Conservation (phyloP, 805 yeast genomes). For the Starmerella davenportii region DNA sequence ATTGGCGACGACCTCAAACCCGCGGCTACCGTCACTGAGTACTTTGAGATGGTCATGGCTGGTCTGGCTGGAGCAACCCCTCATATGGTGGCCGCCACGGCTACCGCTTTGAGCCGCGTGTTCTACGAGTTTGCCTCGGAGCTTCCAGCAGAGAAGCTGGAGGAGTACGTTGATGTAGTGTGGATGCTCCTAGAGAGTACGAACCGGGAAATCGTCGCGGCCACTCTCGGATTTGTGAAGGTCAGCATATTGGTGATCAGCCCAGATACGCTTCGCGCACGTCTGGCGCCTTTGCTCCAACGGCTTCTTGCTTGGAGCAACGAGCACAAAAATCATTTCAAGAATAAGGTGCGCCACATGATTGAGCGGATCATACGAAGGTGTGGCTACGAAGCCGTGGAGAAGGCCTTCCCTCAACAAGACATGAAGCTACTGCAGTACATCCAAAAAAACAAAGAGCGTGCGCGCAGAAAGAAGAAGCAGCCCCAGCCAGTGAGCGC, state of each 20-base stretch:
- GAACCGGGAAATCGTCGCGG: conserved; percentile 81
- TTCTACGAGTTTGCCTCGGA: conserved; percentile 66
- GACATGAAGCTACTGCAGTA: conserved; percentile 69
- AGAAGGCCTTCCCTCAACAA: conserved; percentile 71
- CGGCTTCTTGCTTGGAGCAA: conserved; percentile 83
- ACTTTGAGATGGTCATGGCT: conserved; percentile 82
- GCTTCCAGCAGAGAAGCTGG: conserved; percentile 39
- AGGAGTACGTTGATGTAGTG: conserved; percentile 69
- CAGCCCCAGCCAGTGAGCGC: conserved; percentile 25
- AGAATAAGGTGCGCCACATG: conserved; percentile 79
- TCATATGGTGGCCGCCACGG: conserved; percentile 92
- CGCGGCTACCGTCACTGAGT: conserved; percentile 58
- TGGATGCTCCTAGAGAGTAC: conserved; percentile 80
- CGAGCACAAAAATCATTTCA: conserved; percentile 90
- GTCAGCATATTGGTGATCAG: conserved; percentile 74
- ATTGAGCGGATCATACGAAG: conserved; percentile 79
- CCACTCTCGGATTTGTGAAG: conserved; percentile 87
- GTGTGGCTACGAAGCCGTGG: conserved; percentile 77
- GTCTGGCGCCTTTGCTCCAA: conserved; percentile 45
- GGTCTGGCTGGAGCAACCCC: conserved; percentile 89
- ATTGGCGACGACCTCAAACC: conserved; percentile 48
- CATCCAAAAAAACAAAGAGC: conserved; percentile 68
- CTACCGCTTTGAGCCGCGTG: conserved; percentile 74
- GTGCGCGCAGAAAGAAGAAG: conserved; percentile 58
- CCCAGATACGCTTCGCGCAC: conserved; percentile 49